Evolutionary conservation across 495 filamentous ascomycete species (phyloP), one percentile per base, ranked within the genome.

Genomic region (Daldinia bambusicola): DNA sequence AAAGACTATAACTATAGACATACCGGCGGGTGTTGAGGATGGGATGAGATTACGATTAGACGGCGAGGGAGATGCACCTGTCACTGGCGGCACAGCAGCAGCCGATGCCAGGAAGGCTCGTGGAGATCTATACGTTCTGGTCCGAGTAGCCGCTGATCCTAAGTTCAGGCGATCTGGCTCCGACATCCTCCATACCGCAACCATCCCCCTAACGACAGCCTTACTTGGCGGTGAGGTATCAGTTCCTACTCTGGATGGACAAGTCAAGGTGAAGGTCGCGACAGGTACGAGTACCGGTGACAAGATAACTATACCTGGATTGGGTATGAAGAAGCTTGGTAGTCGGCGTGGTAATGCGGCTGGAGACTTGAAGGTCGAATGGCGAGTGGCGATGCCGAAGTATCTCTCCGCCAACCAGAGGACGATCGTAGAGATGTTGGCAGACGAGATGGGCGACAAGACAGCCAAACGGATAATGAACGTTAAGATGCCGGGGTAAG

Each of bases 221-320:
- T 79, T 97, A 10, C 86, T 99, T 0, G 95, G 95, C 63, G 95
- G 95, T 66, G 93, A 96, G 74, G 90, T 96, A 67, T 89, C 82
- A 36, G 85, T 99, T 37, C 96, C 96, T 22, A 98, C 95, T 1
- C 84, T 99, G 31, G 93, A 97, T 63, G 92, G 91, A 26, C 89
- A 97, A 52, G 93, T 95, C 58, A 94, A 91, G 78, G 86, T 98
- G 45, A 92, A 92, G 77, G 91, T 99, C 14, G 88, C 88, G 31
- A 94, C 93, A 0, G 96, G 95, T 51, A 98, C 95, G 12, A 93
- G 88, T 67, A 97, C 95, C 2, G 95, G 95, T 52, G 95, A 99
- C 72, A 92, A 89, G 75, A 89, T 97, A 72, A 95, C 93, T 0
- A 82, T 98, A 36, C 78, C 88, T 1, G 94, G 94, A 12, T 93